Base-by-base conservation (phyloP, 2,329 filamentous ascomycete genomes). In the Colletotrichum musicola region DNA sequence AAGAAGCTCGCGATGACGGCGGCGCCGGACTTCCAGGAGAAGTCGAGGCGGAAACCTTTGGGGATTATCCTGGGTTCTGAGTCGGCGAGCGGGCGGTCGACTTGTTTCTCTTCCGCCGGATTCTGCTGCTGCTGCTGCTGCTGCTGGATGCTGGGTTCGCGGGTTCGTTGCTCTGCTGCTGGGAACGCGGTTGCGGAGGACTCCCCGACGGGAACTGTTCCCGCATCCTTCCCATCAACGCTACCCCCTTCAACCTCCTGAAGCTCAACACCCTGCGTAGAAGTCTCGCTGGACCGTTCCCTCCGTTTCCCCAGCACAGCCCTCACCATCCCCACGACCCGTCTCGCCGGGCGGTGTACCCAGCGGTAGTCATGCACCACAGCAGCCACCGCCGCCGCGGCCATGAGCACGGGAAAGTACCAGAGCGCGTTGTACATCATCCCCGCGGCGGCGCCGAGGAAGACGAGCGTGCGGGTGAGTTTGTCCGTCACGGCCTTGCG, bases 351-450 rank as follows among this genome's bases (percentile, higher is more conserved):
- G 6, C 78, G 75, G 42, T 84, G 80, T n/a, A 84, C 72, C 76
- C 84, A 83, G 53, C 81, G 80, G 40, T 79, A 78, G 76, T 92
- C 89, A 82, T 86, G 90, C 0, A 85, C 53, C 0, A 87, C 76
- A 0, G 86, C 86, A 0, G 77, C 74, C 1, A 82, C 18, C 0
- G 89, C 90, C 0, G 85, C 87, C 1, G 81, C 72, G 0, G 85
- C 71, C 76, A 92, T 89, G 13, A 92, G 72, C 1, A 88, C 74
- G 0, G 90, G 90, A 58, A 92, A 92, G 71, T 90, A 93, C 90
- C 90, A 93, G 0, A 92, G 78, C 0, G 89, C 85, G 56, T 87
- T 90, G 73, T 92, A 92, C 56, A 90, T 83, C 70, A 93, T 77
- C 0, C 90, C 90, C 0, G 89, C 89, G 22, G 85, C 84, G 1